Conservation (phyloP, 2,329 filamentous ascomycete species). For the Sordariomycetes sp. region DNA sequence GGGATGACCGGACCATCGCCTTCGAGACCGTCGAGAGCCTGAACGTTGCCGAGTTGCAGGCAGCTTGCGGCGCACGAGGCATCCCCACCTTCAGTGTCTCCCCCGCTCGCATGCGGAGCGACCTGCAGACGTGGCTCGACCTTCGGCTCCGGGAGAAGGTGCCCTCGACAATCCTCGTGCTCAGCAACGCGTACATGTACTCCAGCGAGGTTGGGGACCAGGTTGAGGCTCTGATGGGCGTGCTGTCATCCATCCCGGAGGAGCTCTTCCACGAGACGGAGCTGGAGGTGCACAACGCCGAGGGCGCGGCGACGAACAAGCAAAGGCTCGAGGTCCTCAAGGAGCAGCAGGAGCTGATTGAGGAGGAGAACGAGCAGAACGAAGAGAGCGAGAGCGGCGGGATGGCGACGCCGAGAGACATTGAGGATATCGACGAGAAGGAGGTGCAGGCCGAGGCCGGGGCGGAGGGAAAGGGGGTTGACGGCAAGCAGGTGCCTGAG, state of each 20-base stretch:
- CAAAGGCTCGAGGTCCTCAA: slow-evolving; percentile 95
- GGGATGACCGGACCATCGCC: slow-evolving; percentile 87
- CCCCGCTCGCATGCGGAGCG: slow-evolving; percentile 75
- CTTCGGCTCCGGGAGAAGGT: slow-evolving; percentile 87
- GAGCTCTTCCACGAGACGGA: slow-evolving; percentile 99
- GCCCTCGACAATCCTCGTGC: slow-evolving; percentile 88
- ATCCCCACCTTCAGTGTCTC: slow-evolving; percentile 89
- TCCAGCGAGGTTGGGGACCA: slow-evolving; percentile 83
- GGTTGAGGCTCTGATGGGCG: slow-evolving; percentile 85
- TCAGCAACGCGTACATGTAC: slow-evolving; percentile 98
- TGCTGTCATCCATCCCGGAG: slow-evolving; percentile 89
- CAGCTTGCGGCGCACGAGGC: slow-evolving; percentile 81
- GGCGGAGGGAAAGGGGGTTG: slow-evolving; percentile 7
- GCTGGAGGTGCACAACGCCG: slow-evolving; percentile 91
- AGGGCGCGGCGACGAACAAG: slow-evolving; percentile 97
- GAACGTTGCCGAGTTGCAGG: slow-evolving; percentile 87
- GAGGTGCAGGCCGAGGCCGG: slow-evolving; percentile 47
- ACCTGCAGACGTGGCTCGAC: slow-evolving; percentile 89
- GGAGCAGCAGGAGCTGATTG: slow-evolving; percentile 96
- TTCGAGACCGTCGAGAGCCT: slow-evolving; percentile 90
- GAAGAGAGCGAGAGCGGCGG: slow-evolving; percentile 68
- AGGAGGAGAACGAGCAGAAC: slow-evolving; percentile 92
- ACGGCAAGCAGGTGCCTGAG: slow-evolving; percentile 9
- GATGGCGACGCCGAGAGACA: slow-evolving; percentile 68
- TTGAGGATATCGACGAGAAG: slow-evolving; percentile 90